A percentile compares a stretch with the other conserved stretches of the same genome.
These are phyloP conservation scores for Chlorella sp. DNA, from an alignment of 139 green algal species.

Conservation along the genomic window DNA sequence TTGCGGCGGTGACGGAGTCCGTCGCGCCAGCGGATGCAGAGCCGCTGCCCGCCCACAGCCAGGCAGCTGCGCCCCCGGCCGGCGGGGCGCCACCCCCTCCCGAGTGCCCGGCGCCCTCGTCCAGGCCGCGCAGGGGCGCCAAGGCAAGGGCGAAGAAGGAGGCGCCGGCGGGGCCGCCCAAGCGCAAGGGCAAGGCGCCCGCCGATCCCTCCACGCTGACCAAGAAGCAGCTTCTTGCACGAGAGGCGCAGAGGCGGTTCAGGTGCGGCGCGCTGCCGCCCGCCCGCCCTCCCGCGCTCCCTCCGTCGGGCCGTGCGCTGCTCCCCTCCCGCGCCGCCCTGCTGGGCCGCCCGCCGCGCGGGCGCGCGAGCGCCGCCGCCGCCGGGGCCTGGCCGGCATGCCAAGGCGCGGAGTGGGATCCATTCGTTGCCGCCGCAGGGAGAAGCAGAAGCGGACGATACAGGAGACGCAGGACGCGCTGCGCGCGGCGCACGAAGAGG, in stretches of 20 bases:
- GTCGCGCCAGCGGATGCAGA: too few species aligned
- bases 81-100: not conserved
- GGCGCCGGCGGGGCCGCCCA: not conserved
- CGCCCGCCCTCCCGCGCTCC: not conserved
- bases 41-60: too few species aligned
- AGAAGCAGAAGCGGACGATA: constrained; percentile 21
- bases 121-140: too few species aligned
- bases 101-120: too few species aligned
- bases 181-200: constrained; percentile 15
- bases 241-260: constrained; percentile 37
- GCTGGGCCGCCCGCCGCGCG: not conserved
- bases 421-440: too few species aligned
- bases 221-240: constrained; percentile 29
- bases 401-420: too few species aligned
- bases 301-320: not conserved
- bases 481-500: not conserved
- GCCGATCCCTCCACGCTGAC: constrained; percentile 3
- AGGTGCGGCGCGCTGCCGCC: not conserved
- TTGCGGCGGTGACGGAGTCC: too few species aligned
- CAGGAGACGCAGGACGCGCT: constrained; percentile 11
- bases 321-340: not conserved
- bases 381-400: not conserved
- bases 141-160: too few species aligned
- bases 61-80: too few species aligned
- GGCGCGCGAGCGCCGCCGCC: not conserved